A percentile compares a stretch with the other conserved stretches of the same genome.
These are phyloP conservation scores for Rubia occidens DNA, from an alignment of 305 asterid genomes.

Conservation along the genomic window DNA sequence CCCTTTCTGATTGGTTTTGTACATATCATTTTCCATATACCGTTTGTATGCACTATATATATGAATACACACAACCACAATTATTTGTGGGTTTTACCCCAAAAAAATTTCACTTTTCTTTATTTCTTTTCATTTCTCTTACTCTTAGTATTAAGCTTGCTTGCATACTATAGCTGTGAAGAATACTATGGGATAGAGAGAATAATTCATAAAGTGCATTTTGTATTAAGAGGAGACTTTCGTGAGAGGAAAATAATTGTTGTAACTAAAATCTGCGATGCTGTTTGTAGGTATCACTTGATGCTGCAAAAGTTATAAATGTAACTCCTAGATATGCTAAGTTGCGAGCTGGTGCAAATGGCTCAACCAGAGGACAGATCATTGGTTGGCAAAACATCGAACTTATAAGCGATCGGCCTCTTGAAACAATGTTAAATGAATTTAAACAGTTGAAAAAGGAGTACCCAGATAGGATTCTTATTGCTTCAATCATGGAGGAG, in stretches of 20 bases:
- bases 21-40: too few relatives aligned
- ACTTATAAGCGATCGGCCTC: conserved; percentile 86
- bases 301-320: conserved; percentile 79
- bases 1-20: too few relatives aligned
- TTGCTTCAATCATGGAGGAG: conserved; percentile 97
- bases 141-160: too few relatives aligned
- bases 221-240: not conserved
- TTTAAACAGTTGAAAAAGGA: conserved; percentile 73
- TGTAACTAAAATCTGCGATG: not conserved
- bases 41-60: too few relatives aligned
- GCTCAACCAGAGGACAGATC: conserved; percentile 74
- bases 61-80: too few relatives aligned
- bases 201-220: not conserved
- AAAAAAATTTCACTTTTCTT: not conserved
- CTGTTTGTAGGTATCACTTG: conserved; percentile 62
- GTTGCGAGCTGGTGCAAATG: conserved; percentile 63
- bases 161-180: too few relatives aligned
- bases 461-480: conserved; percentile 82
- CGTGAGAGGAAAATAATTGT: not conserved
- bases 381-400: conserved; percentile 96
- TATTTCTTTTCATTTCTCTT: too few relatives aligned
- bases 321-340: conserved; percentile 92
- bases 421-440: conserved; percentile 84
- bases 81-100: too few relatives aligned
- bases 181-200: not conserved